Conservation (phyloP, 1,139 yeast species). For the Hemisphaericaspora xylofermentans region DNA sequence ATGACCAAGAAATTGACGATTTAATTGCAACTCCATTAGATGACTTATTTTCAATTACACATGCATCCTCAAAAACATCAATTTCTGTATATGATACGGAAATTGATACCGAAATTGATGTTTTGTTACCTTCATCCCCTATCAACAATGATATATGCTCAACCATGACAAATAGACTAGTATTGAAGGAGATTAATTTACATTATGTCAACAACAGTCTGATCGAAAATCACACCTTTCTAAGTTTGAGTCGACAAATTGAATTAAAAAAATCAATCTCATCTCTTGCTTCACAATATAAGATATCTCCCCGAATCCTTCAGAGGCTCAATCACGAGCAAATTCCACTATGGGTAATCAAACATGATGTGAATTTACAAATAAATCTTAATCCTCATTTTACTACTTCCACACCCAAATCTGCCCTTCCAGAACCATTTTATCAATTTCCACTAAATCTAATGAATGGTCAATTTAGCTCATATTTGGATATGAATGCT, state of each 20-base stretch:
- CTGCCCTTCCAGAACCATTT: constrained; percentile 13
- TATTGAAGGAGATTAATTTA: constrained; percentile 14
- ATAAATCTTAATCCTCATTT: constrained; percentile 7
- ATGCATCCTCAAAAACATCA: constrained; percentile 14
- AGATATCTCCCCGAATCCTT: not conserved
- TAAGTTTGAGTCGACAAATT: constrained; percentile 8
- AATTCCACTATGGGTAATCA: constrained; percentile 14
- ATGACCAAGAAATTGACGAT: constrained; percentile 20
- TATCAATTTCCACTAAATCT: constrained; percentile 19
- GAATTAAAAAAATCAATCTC: not conserved
- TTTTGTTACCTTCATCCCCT: constrained; percentile 26
- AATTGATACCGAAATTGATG: constrained; percentile 28
- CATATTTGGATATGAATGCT: constrained; percentile 29
- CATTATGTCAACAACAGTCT: constrained; percentile 9
- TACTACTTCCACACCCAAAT: constrained; percentile 16
- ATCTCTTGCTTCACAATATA: not conserved
- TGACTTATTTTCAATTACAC: constrained; percentile 19
- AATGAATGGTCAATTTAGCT: constrained; percentile 27
- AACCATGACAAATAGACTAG: constrained; percentile 7
- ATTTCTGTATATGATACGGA: constrained; percentile 27
- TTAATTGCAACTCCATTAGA: constrained; percentile 27
- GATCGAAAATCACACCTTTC: constrained; percentile 14
- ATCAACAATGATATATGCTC: constrained; percentile 19
- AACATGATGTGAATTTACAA: constrained; percentile 15
- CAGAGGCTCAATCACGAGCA: constrained; percentile 4